phyloP scores from a whole-genome alignment of 2,329 filamentous ascomycete genomes.

The Aspergillus chevalieri region DNA sequence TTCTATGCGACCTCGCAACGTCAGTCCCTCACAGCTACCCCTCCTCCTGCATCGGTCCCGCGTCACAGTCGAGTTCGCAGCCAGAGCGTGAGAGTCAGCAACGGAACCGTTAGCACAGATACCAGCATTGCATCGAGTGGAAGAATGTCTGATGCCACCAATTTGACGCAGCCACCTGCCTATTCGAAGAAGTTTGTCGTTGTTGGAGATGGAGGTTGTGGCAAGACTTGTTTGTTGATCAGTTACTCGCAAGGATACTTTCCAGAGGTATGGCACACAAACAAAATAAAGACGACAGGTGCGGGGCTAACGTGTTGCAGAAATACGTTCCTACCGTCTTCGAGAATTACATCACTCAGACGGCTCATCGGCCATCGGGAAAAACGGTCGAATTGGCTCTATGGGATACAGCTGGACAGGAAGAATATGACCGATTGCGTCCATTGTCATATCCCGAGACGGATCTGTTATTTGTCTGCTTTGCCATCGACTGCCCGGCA shows the following conservation, averaged over 20 bases:
- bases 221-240: conserved; percentile 97
- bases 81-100: conserved; percentile 65
- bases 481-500: conserved; percentile 97
- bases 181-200: conserved; percentile 99
- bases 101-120: conserved; percentile 83
- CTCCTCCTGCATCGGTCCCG: conserved; percentile 36
- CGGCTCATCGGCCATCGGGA: conserved; percentile 75
- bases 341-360: conserved; percentile 99
- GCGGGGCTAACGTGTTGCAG: conserved; percentile 42
- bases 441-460: conserved; percentile 97
- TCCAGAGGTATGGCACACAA: conserved; percentile 67
- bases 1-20: conserved; percentile 53
- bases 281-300: neutral
- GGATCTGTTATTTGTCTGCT: conserved; percentile 96
- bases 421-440: conserved; percentile 94
- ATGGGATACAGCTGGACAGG: conserved; percentile 97
- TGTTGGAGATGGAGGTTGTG: conserved; percentile 94
- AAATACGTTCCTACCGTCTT: conserved; percentile 99
- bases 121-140: conserved; percentile 62
- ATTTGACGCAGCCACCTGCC: conserved; percentile 80
- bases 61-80: conserved; percentile 45
- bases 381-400: conserved; percentile 95
- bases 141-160: conserved; percentile 71
- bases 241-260: conserved; percentile 99
- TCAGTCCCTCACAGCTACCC: conserved; percentile 44